Percentiles rank a stretch among this genome's conserved stretches.
These are phyloP conservation scores for Stagonosporopsis cucurbitacearum DNA, from an alignment of 2,329 filamentous ascomycete species.

Conservation along the genomic window DNA sequence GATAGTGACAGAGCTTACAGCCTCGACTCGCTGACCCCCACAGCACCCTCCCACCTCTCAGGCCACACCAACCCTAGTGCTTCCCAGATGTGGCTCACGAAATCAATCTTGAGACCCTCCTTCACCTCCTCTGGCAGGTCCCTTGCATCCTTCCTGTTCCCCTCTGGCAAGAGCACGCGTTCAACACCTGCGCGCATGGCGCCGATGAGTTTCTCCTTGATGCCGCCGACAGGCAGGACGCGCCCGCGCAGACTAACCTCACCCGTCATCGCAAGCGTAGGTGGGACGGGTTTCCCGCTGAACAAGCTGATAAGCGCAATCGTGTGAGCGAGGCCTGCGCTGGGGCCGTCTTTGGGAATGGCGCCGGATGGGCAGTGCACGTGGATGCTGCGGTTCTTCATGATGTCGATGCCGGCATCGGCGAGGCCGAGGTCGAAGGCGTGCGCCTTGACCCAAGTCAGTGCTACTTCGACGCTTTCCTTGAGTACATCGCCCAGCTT, in stretches of 20 bases:
- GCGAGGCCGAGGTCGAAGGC: constrained; percentile 86
- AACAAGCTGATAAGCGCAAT: constrained; percentile 92
- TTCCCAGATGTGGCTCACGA: constrained; percentile 95
- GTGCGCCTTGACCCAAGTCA: constrained; percentile 97
- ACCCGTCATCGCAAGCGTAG: constrained; percentile 93
- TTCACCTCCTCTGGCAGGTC: constrained; percentile 91
- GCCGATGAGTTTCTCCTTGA: constrained; percentile 98
- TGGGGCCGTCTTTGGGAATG: constrained; percentile 88
- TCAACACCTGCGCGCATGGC: constrained; percentile 92
- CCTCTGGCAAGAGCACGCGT: constrained; percentile 84
- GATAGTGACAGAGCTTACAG: constrained; percentile 62
- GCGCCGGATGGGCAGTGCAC: constrained; percentile 95
- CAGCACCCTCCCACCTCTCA: constrained; percentile 76
- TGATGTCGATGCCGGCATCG: constrained; percentile 85
- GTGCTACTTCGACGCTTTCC: constrained; percentile 93
- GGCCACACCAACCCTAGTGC: constrained; percentile 92
- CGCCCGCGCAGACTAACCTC: constrained; percentile 82
- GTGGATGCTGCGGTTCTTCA: constrained; percentile 92
- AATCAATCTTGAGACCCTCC: constrained; percentile 84
- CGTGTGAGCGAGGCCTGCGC: constrained; percentile 89
- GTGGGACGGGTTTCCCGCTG: constrained; percentile 81
- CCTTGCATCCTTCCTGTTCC: constrained; percentile 90
- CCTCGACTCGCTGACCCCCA: constrained; percentile 73
- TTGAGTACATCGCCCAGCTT: constrained; percentile 97
- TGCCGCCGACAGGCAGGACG: constrained; percentile 92